A percentile compares a stretch with the other conserved stretches of the same genome.
These are phyloP conservation scores for Pyrenophora graminea DNA, from an alignment of 2,329 filamentous ascomycete species.

Conservation along the genomic window DNA sequence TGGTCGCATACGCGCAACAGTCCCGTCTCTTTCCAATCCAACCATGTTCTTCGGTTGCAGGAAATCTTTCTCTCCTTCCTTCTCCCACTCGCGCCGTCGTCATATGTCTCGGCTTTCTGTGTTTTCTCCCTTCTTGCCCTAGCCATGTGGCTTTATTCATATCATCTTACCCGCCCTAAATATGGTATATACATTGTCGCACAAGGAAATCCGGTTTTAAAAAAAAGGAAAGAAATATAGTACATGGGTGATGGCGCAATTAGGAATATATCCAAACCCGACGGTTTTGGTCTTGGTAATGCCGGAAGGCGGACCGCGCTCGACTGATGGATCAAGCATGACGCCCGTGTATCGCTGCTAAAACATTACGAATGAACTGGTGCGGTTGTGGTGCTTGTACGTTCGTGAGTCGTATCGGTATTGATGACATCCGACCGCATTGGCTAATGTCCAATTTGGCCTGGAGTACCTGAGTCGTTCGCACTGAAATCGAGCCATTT, in stretches of 20 bases:
- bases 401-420: conserved; percentile 37
- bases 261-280: conserved; percentile 20
- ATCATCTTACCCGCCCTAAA: conserved; percentile 3
- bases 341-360: conserved; percentile 29
- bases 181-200: conserved; percentile 35
- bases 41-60: background rate
- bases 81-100: conserved; percentile 13
- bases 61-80: background rate
- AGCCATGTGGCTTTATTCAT: conserved; percentile 3
- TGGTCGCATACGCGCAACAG: conserved; percentile 9
- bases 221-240: conserved; percentile 22
- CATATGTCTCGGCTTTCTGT: conserved; percentile 3
- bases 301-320: background rate
- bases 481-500: background rate
- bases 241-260: conserved; percentile 27
- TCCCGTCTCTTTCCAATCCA: conserved; percentile 15
- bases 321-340: conserved; percentile 10
- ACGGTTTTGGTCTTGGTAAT: conserved; percentile 1
- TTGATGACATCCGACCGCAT: conserved; percentile 22
- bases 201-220: conserved; percentile 17
- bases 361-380: conserved; percentile 21
- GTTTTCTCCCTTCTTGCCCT: background rate
- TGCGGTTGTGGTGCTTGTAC: conserved; percentile 16
- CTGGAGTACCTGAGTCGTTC: conserved; percentile 1
- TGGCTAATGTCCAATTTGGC: conserved; percentile 13